Percentiles rank a stretch among this genome's conserved stretches.
These are phyloP conservation scores for Tremella fuciformis DNA, from an alignment of 768 basidiomycete species.

Conservation along the genomic window DNA sequence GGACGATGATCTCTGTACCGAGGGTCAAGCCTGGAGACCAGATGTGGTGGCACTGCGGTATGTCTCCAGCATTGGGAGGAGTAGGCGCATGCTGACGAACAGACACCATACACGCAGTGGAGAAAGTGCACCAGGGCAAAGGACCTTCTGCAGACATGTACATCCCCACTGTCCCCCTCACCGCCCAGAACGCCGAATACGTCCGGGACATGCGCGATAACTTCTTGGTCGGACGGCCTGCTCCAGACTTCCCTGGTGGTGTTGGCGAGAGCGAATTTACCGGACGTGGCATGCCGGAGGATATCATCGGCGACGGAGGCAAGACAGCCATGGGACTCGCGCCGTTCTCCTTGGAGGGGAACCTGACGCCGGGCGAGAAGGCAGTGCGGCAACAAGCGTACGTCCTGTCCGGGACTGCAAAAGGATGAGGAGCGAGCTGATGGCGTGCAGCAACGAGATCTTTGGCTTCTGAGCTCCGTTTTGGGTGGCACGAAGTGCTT, in stretches of 20 bases:
- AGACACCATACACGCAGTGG: conserved; percentile 50
- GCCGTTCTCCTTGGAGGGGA: conserved; percentile 20
- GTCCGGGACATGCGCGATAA: conserved; percentile 62
- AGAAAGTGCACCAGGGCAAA: conserved; percentile 36
- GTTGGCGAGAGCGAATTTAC: conserved; percentile 54
- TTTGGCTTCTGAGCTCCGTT: conserved; percentile 14
- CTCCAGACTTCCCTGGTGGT: conserved; percentile 66
- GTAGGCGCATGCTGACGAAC: conserved; percentile 5
- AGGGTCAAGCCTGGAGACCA: conserved; percentile 68
- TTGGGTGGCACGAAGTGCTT: no score
- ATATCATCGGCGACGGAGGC: conserved; percentile 52
- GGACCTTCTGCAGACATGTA: conserved; percentile 47
- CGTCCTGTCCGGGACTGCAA: background rate
- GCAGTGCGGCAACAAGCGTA: conserved; percentile 21
- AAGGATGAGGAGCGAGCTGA: no score
- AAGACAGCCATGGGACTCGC: conserved; percentile 56
- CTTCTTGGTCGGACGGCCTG: conserved; percentile 63
- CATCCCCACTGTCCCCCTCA: conserved; percentile 49
- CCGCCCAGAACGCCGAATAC: conserved; percentile 54
- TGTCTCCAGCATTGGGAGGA: conserved; percentile 6
- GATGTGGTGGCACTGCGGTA: conserved; percentile 52
- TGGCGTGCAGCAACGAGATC: conserved; percentile 13
- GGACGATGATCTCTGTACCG: conserved; percentile 64
- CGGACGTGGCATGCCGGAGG: conserved; percentile 54
- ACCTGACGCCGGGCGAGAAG: conserved; percentile 14